Evolutionary conservation across 1,284 basidiomycete genomes (phyloP).

Genomic region (Meira nashicola): DNA sequence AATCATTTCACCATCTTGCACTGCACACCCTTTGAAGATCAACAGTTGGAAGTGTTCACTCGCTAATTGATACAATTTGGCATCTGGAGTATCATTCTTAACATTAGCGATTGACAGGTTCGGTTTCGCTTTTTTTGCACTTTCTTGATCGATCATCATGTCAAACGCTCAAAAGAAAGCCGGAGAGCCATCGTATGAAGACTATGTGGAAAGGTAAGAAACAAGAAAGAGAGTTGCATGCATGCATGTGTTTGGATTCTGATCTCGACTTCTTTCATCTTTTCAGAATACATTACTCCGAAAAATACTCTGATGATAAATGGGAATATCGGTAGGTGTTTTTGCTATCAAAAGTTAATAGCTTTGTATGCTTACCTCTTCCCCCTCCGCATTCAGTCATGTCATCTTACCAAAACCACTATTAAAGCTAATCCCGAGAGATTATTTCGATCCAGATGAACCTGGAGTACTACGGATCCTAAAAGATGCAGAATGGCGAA

Average conservation of each 20-base stretch:
- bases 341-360: too few relatives aligned
- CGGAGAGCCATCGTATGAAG: slow-evolving; percentile 38
- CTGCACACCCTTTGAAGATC: too few relatives aligned
- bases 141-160: neutral
- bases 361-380: slow-evolving; percentile 65
- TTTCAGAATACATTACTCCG: slow-evolving; percentile 48
- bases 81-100: neutral
- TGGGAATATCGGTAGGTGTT: slow-evolving; percentile 61
- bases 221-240: neutral
- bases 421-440: slow-evolving; percentile 48
- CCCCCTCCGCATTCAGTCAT: slow-evolving; percentile 22
- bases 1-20: too few relatives aligned
- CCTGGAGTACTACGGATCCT: slow-evolving; percentile 75
- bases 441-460: slow-evolving; percentile 64
- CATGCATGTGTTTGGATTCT: neutral
- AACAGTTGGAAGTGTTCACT: too few relatives aligned
- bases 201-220: slow-evolving; percentile 46
- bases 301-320: slow-evolving; percentile 57
- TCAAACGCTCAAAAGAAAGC: slow-evolving; percentile 2
- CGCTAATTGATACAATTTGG: too few relatives aligned
- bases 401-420: slow-evolving; percentile 52
- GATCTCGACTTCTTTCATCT: neutral
- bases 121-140: too few relatives aligned
- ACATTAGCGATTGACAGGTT: too few relatives aligned
- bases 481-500: slow-evolving; percentile 83